These are phyloP conservation scores for Lumnitzera littorea DNA, from an alignment of 345 rosid genomes.

Conservation along the genomic window DNA sequence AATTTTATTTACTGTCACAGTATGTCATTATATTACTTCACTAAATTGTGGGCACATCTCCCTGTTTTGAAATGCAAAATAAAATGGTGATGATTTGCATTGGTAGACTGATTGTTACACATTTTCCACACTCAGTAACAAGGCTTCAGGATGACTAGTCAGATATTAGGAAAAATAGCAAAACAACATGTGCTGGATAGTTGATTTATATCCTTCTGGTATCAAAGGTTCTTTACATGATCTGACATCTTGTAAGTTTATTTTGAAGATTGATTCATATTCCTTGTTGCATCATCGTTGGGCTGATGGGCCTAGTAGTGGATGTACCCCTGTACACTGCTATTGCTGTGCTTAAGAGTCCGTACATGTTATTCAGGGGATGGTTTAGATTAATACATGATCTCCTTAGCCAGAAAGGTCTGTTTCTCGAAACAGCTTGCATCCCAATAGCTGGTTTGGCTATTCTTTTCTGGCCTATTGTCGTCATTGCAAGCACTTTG, in stretches of 20 bases:
- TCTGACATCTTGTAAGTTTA: not conserved
- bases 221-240: no score
- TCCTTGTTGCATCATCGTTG: constrained; percentile 64
- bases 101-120: no score
- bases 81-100: no score
- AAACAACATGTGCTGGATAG: no score
- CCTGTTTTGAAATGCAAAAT: not conserved
- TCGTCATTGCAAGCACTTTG: constrained; percentile 60
- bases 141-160: no score
- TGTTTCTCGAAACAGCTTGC: constrained; percentile 78
- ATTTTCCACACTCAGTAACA: no score
- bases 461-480: constrained; percentile 75
- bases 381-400: constrained; percentile 69
- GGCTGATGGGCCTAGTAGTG: constrained; percentile 52
- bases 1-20: no score
- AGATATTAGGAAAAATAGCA: no score
- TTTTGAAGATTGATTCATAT: constrained; percentile 35
- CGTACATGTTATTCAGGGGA: constrained; percentile 65
- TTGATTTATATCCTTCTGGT: no score
- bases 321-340: constrained; percentile 66
- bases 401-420: constrained; percentile 65
- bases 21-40: not conserved
- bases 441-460: constrained; percentile 72
- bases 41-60: not conserved
- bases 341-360: constrained; percentile 65